These are phyloP conservation scores for Pyrenopolyporus hunteri DNA, from an alignment of 495 filamentous ascomycete species.

Conservation along the genomic window DNA sequence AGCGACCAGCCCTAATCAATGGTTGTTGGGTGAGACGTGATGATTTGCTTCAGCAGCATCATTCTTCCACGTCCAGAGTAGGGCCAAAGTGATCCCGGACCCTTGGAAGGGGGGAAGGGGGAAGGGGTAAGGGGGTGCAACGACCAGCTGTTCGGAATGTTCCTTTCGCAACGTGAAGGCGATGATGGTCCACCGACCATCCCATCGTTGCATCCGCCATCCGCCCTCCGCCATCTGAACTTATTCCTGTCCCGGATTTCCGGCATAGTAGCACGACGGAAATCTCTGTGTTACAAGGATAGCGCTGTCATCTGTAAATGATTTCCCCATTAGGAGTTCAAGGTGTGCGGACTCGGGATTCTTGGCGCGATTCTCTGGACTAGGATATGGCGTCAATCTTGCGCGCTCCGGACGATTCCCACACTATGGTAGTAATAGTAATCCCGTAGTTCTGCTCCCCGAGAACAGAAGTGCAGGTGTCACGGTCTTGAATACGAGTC, in stretches of 20 bases:
- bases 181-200: slow-evolving; percentile 14
- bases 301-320: slow-evolving; percentile 21
- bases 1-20: no score
- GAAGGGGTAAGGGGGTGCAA: not conserved
- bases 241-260: slow-evolving; percentile 28
- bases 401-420: not conserved
- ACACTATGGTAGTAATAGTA: no score
- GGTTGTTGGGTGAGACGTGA: slow-evolving; percentile 3
- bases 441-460: no score
- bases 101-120: not conserved
- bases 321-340: slow-evolving; percentile 17
- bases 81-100: not conserved
- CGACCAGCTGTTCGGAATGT: slow-evolving; percentile 16
- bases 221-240: slow-evolving; percentile 27
- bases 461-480: no score
- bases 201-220: slow-evolving; percentile 34
- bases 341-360: slow-evolving; percentile 22
- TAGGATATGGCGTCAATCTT: not conserved
- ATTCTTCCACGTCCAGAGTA: not conserved
- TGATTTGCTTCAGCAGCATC: slow-evolving; percentile 20
- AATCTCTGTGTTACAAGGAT: slow-evolving; percentile 31
- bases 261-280: slow-evolving; percentile 27
- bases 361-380: slow-evolving; percentile 7
- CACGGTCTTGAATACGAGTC: no score
- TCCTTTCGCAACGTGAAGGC: slow-evolving; percentile 27